Evolutionary conservation across 495 filamentous ascomycete species (phyloP).

Genomic region (Penicillium verhagenii): DNA sequence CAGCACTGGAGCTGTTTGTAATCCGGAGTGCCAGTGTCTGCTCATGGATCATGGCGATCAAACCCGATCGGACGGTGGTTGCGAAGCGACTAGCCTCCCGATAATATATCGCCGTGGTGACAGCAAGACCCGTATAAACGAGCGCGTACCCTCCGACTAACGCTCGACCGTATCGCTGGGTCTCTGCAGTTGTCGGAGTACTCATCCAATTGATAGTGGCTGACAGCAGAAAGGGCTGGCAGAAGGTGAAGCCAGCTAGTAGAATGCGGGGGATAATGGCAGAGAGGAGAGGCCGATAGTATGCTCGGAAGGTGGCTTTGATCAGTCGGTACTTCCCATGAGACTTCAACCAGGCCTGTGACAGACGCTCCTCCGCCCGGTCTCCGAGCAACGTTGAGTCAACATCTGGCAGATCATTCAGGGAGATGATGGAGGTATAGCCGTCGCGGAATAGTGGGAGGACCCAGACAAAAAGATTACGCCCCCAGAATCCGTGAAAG

Average conservation of each 20-base stretch:
- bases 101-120: conserved; percentile 46
- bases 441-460: conserved; percentile 28
- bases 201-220: conserved; percentile 37
- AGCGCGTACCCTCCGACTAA: conserved; percentile 55
- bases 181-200: conserved; percentile 20
- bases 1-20: conserved; percentile 30
- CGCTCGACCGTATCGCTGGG: conserved; percentile 48
- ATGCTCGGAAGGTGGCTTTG: conserved; percentile 17
- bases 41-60: conserved; percentile 35
- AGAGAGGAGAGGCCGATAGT: conserved; percentile 29
- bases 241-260: conserved; percentile 54
- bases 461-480: conserved; percentile 34
- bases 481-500: conserved; percentile 23
- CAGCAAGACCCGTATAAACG: conserved; percentile 57
- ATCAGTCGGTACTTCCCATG: conserved; percentile 10
- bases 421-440: conserved; percentile 20
- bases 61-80: conserved; percentile 51
- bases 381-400: not conserved
- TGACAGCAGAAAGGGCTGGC: conserved; percentile 59
- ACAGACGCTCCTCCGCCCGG: not conserved
- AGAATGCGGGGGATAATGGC: conserved; percentile 48
- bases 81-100: conserved; percentile 49
- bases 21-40: conserved; percentile 28
- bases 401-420: conserved; percentile 30
- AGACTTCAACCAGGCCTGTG: not conserved